A percentile compares a stretch with the other conserved stretches of the same genome.
Evolutionary conservation across 2,329 filamentous ascomycete species (phyloP).

Genomic region (Lachnellula willkommii): DNA sequence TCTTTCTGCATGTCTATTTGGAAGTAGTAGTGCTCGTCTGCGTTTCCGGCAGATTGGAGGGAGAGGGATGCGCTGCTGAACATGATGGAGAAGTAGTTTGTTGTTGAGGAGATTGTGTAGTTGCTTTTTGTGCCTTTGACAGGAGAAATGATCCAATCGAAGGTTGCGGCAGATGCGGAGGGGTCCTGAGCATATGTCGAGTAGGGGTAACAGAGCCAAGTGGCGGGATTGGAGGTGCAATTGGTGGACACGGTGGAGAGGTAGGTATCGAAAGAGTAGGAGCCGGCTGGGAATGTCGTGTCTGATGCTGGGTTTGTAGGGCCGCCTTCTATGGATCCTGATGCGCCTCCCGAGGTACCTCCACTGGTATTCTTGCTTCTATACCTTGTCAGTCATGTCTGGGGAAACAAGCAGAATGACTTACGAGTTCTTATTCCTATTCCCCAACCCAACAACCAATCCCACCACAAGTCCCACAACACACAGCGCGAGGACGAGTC

Average conservation of each 20-base stretch:
- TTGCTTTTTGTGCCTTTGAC: conserved; percentile 33
- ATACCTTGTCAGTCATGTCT: neutral
- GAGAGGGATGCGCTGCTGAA: conserved; percentile 50
- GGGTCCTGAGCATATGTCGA: conserved; percentile 41
- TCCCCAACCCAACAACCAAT: conserved; percentile 28
- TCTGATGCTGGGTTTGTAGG: conserved; percentile 14
- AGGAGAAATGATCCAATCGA: conserved; percentile 56
- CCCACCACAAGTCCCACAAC: conserved; percentile 31
- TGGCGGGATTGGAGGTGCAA: conserved; percentile 53
- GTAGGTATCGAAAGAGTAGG: conserved; percentile 56
- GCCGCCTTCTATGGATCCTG: conserved; percentile 9
- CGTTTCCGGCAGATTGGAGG: conserved; percentile 42
- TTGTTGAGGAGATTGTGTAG: conserved; percentile 50
- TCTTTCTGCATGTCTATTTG: conserved; percentile 47
- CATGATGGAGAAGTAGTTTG: conserved; percentile 50
- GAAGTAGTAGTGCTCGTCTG: conserved; percentile 54
- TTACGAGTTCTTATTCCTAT: conserved; percentile 18
- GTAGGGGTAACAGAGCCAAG: conserved; percentile 60
- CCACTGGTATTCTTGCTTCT: conserved; percentile 6
- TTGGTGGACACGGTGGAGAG: conserved; percentile 47
- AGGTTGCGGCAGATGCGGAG: conserved; percentile 43
- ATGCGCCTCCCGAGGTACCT: conserved; percentile 11
- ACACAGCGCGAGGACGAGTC: conserved; percentile 19
- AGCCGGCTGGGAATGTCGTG: conserved; percentile 52
- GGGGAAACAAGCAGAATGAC: neutral